Conservation (phyloP, 2,329 filamentous ascomycete species). For the Penicillium vulpinum region DNA sequence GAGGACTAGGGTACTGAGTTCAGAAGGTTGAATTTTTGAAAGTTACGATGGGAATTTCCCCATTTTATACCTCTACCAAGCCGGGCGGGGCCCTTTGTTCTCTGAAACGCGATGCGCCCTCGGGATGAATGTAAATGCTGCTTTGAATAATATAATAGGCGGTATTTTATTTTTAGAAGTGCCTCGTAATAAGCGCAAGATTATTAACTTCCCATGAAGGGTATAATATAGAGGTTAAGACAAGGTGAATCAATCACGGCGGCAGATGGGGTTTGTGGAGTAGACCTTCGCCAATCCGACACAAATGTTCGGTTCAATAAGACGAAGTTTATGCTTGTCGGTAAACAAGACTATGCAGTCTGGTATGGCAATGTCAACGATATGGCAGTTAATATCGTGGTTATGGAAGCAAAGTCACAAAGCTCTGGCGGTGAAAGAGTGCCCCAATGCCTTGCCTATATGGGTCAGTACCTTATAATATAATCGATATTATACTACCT, state of each 20-base stretch:
- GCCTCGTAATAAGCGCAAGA: neutral
- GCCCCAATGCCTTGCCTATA: too few relatives aligned
- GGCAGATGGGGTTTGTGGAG: neutral
- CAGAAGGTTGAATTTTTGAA: neutral
- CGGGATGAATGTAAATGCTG: neutral
- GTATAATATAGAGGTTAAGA: neutral
- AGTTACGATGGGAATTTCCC: neutral
- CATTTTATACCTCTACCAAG: neutral
- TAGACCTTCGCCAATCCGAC: too few relatives aligned
- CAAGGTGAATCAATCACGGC: neutral
- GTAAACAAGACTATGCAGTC: too few relatives aligned
- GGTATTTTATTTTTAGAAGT: neutral
- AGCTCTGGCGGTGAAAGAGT: too few relatives aligned
- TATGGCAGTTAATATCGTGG: too few relatives aligned
- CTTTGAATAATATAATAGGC: neutral
- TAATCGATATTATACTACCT: too few relatives aligned
- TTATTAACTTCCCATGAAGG: neutral
- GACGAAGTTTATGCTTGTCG: too few relatives aligned
- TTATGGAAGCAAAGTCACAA: too few relatives aligned
- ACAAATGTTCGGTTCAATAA: too few relatives aligned
- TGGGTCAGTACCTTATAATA: too few relatives aligned
- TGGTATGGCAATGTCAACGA: too few relatives aligned
- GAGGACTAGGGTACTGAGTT: neutral
- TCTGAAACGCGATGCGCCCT: neutral
- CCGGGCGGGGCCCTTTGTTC: neutral